phyloP scores from a whole-genome alignment of 768 basidiomycete genomes.

The Piloderma croceum region DNA sequence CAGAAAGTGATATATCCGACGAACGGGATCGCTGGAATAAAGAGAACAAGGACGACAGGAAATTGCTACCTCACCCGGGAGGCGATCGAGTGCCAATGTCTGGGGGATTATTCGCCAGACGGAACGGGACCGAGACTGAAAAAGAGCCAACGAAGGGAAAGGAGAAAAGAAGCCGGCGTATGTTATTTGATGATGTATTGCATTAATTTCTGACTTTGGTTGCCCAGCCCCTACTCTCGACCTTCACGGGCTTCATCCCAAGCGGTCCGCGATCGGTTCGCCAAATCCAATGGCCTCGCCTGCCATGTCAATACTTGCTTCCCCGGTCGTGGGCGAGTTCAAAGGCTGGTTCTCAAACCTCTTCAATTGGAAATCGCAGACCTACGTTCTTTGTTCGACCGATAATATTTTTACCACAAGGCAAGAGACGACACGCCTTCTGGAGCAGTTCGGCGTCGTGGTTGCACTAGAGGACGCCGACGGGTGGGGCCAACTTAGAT shows the following conservation, averaged over 20 bases:
- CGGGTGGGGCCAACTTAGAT: conserved; percentile 41
- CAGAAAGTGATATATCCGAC: too few species aligned
- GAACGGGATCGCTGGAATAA: too few species aligned
- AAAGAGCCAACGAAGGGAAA: too few species aligned
- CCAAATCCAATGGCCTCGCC: conserved; percentile 41
- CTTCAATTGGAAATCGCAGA: conserved; percentile 82
- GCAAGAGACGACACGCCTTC: conserved; percentile 54
- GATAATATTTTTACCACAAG: conserved; percentile 58
- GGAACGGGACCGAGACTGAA: too few species aligned
- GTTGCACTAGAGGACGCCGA: conserved; percentile 53
- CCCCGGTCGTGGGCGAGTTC: conserved; percentile 78
- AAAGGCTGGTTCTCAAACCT: conserved; percentile 94
- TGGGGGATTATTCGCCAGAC: too few species aligned
- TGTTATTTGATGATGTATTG: too few species aligned
- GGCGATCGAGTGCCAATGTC: too few species aligned
- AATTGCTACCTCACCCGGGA: too few species aligned
- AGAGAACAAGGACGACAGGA: too few species aligned
- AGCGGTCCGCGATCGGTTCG: conserved; percentile 44
- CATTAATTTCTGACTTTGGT: too few species aligned
- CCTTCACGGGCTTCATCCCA: conserved; percentile 40
- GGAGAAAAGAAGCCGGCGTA: too few species aligned
- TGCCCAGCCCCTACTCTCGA: conserved; percentile 60
- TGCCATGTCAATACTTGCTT: conserved; percentile 37
- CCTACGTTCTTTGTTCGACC: conserved; percentile 49
- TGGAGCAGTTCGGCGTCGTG: conserved; percentile 58